Percentiles rank a stretch among this genome's conserved stretches.
Evolutionary conservation across 2,329 filamentous ascomycete species (phyloP).

Genomic region (Peltaster fructicola): DNA sequence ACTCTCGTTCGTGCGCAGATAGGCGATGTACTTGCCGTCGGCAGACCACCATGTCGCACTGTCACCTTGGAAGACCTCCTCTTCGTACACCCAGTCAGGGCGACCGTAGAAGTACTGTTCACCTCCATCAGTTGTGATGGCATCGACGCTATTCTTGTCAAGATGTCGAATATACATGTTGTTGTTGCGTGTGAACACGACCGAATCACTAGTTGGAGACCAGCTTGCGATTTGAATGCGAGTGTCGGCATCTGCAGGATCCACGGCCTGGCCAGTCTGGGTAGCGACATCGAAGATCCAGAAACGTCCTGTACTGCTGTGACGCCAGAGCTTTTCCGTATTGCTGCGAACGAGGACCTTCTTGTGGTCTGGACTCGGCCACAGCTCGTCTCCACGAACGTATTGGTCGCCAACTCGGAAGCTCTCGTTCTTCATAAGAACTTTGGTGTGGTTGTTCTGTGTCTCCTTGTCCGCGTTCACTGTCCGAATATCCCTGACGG

Average conservation of each 20-base stretch:
- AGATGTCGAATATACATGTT: constrained; percentile 70
- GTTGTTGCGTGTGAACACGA: constrained; percentile 82
- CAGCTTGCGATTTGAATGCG: constrained; percentile 72
- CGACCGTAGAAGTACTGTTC: constrained; percentile 84
- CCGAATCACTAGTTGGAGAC: constrained; percentile 71
- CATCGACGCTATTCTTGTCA: constrained; percentile 39
- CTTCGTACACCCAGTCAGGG: constrained; percentile 93
- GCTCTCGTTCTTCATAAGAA: constrained; percentile 52
- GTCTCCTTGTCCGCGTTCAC: constrained; percentile 26
- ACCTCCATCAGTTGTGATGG: constrained; percentile 76
- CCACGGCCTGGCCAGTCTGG: constrained; percentile 59
- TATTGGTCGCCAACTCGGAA: constrained; percentile 43
- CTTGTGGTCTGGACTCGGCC: constrained; percentile 67
- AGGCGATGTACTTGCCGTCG: constrained; percentile 77
- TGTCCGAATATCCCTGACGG: constrained; percentile 69
- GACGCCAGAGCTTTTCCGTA: constrained; percentile 61
- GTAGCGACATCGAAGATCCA: constrained; percentile 82
- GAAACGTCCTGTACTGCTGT: constrained; percentile 73
- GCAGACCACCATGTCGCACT: constrained; percentile 91
- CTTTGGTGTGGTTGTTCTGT: constrained; percentile 37
- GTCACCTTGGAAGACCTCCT: constrained; percentile 63
- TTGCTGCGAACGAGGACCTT: constrained; percentile 72
- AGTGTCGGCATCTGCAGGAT: constrained; percentile 46
- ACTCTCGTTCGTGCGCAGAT: constrained; percentile 85
- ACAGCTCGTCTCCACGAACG: constrained; percentile 42